Conservation (phyloP, 352 stramenopile species). For the Pythium aristosporum region DNA sequence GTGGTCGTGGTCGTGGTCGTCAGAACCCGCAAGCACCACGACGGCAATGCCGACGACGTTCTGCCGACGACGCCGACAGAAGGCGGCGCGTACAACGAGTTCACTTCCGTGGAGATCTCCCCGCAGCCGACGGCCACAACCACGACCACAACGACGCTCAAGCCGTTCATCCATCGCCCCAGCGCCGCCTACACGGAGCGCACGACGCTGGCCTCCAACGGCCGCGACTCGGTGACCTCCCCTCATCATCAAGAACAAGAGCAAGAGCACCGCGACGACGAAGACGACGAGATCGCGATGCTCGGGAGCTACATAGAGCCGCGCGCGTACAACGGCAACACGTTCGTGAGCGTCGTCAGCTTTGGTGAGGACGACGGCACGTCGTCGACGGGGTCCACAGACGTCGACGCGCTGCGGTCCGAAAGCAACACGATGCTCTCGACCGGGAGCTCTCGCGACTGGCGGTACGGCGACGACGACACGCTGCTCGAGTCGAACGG, state of each 20-base stretch:
- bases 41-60: not conserved
- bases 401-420: not conserved
- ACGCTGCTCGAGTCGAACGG: not conserved
- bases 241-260: too few species aligned
- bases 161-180: not conserved
- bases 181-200: constrained; percentile 2
- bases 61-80: not conserved
- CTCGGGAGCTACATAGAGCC: constrained; percentile 2
- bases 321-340: not conserved
- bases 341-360: constrained; percentile 1
- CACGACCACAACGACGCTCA: constrained; percentile 34
- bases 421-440: not conserved
- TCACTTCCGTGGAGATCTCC: not conserved
- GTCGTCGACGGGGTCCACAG: not conserved
- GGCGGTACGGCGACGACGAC: too few species aligned
- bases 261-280: not conserved
- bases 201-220: not conserved
- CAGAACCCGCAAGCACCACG: not conserved
- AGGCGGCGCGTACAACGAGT: not conserved
- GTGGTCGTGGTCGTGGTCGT: constrained; percentile 36
- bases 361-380: constrained; percentile 1
- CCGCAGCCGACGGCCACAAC: not conserved
- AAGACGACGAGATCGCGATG: constrained; percentile 6
- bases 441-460: not conserved
- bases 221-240: not conserved